phyloP scores from a whole-genome alignment of 2,329 filamentous ascomycete genomes.

The Ophiocordyceps camponoti-leonardi region DNA sequence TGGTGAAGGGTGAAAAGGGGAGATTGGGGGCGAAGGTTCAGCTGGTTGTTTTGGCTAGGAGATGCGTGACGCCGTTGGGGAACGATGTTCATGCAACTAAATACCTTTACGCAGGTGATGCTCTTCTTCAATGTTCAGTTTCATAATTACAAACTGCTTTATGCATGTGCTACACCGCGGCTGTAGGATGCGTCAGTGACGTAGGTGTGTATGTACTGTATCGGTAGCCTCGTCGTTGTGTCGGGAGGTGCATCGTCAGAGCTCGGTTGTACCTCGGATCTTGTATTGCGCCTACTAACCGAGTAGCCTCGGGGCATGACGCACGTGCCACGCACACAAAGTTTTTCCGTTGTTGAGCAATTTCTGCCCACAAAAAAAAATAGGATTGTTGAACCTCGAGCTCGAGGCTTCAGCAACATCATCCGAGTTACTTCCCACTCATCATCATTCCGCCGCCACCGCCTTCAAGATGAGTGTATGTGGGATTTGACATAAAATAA shows the following conservation, averaged over 20 bases:
- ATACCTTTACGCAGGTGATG: not conserved
- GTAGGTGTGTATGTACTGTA: too few species aligned
- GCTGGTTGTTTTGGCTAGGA: conserved; percentile 11
- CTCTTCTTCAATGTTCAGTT: not conserved
- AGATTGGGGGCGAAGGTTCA: not conserved
- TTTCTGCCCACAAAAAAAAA: conserved; percentile 11
- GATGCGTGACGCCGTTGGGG: conserved; percentile 6
- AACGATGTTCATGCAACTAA: conserved; percentile 9
- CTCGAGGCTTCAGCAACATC: conserved; percentile 12
- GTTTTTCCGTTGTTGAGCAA: not conserved
- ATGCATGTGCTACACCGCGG: too few species aligned
- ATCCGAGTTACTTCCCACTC: conserved; percentile 17
- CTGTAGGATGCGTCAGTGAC: not conserved
- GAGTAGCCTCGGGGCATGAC: not conserved
- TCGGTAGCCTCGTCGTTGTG: too few species aligned
- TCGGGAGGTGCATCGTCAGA: too few species aligned
- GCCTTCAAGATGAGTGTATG: conserved; percentile 23
- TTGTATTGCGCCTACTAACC: too few species aligned
- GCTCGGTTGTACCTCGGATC: too few species aligned
- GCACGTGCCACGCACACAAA: not conserved
- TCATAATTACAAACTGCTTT: too few species aligned
- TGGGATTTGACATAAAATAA: conserved; percentile 1
- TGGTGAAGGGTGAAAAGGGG: not conserved
- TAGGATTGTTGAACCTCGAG: conserved; percentile 1
- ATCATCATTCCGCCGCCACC: conserved; percentile 12